phyloP scores from a whole-genome alignment of 768 basidiomycete species.

The Roridomyces roridus region DNA sequence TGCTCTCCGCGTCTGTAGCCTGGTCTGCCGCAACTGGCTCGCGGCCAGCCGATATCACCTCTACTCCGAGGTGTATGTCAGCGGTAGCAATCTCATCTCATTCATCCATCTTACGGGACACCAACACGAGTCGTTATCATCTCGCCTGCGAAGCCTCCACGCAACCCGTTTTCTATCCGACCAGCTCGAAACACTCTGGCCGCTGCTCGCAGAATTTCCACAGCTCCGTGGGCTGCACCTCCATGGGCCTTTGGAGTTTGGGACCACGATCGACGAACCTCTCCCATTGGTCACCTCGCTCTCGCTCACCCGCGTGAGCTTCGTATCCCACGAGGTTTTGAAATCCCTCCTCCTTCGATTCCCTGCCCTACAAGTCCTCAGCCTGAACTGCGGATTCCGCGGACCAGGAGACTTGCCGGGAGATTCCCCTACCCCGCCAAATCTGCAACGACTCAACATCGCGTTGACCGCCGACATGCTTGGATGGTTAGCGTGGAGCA shows the following conservation, averaged over 20 bases:
- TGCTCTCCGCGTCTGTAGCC: conserved; percentile 4
- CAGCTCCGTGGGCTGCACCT: background rate
- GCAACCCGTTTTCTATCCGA: background rate
- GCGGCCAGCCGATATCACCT: conserved; percentile 11
- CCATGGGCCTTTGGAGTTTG: background rate
- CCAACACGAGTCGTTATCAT: background rate
- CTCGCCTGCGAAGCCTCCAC: background rate
- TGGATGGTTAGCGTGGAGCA: conserved; percentile 6
- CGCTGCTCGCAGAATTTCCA: background rate
- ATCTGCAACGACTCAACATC: background rate
- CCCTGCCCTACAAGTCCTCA: background rate
- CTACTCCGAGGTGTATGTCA: background rate
- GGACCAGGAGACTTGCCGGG: too few relatives aligned
- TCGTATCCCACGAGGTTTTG: background rate
- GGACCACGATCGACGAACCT: background rate
- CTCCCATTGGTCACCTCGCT: background rate
- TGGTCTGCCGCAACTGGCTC: conserved; percentile 9
- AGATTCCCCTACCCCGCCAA: background rate
- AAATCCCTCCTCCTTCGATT: background rate
- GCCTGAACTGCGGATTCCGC: background rate
- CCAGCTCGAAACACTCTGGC: background rate
- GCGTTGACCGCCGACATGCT: background rate
- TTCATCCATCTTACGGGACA: background rate
- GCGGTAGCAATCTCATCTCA: background rate
- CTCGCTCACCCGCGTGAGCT: background rate